phyloP scores from a whole-genome alignment of 1,284 basidiomycete species.

The Irpex lacteus region DNA sequence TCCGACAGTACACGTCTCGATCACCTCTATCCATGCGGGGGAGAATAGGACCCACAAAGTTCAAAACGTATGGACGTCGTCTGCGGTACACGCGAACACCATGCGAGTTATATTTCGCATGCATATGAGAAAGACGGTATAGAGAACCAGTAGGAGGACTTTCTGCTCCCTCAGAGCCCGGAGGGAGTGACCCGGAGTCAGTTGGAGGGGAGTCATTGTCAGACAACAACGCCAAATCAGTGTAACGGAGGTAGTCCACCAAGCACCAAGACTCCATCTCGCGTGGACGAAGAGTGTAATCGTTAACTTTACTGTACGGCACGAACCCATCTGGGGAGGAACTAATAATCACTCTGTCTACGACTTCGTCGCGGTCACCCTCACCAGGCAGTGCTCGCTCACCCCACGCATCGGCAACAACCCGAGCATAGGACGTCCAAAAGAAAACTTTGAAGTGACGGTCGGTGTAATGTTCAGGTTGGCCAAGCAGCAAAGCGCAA shows the following conservation, averaged over 20 bases:
- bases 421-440: no score
- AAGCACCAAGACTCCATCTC: neutral
- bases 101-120: neutral
- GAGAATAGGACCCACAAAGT: constrained; percentile 27
- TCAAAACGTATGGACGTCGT: constrained; percentile 12
- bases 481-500: no score
- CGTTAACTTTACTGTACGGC: neutral
- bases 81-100: neutral
- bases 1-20: constrained; percentile 29
- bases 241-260: neutral
- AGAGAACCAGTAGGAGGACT: neutral
- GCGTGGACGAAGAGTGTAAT: constrained; percentile 3
- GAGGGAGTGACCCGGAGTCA: neutral
- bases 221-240: neutral
- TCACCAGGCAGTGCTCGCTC: no score
- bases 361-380: neutral
- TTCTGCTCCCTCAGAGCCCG: no score
- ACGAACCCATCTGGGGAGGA: no score
- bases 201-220: neutral
- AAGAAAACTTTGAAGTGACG: no score
- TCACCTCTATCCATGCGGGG: constrained; percentile 32
- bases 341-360: neutral
- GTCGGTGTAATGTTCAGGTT: no score
- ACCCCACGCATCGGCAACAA: no score
- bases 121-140: neutral